Percentiles rank a stretch among this genome's conserved stretches.
Evolutionary conservation across 148 eudicot genomes (phyloP).

Genomic region (Cornus kousa): DNA sequence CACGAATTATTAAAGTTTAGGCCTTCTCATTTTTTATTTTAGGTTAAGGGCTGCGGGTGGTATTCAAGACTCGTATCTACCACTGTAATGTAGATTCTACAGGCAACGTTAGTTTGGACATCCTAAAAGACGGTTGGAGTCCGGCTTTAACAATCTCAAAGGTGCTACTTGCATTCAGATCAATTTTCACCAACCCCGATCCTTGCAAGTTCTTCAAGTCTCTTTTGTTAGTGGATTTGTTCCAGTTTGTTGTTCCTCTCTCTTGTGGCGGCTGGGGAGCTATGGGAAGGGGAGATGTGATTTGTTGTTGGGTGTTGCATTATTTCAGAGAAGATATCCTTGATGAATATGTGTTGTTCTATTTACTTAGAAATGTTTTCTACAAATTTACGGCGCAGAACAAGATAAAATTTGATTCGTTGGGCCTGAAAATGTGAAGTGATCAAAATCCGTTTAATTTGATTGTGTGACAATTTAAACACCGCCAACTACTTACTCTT

Average conservation of each 20-base stretch:
- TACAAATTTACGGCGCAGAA: neutral
- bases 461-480: neutral
- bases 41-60: constrained; percentile 59
- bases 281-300: neutral
- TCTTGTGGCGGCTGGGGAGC: neutral
- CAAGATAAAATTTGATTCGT: neutral
- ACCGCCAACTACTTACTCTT: neutral
- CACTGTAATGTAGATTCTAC: constrained; percentile 91
- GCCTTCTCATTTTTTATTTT: constrained; percentile 24
- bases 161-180: constrained; percentile 66
- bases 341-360: neutral
- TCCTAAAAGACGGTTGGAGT: constrained; percentile 91
- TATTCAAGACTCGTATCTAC: constrained; percentile 82
- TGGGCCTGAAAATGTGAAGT: neutral
- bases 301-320: neutral
- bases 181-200: constrained; percentile 67
- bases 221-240: neutral
- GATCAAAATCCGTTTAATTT: neutral
- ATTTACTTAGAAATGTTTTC: neutral
- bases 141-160: constrained; percentile 88
- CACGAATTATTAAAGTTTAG: too few species aligned
- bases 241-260: neutral
- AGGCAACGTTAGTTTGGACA: constrained; percentile 70
- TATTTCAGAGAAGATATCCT: neutral
- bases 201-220: constrained; percentile 50